These are phyloP conservation scores for Dichotomopilus funicola DNA, from an alignment of 2,329 filamentous ascomycete genomes.

Conservation along the genomic window DNA sequence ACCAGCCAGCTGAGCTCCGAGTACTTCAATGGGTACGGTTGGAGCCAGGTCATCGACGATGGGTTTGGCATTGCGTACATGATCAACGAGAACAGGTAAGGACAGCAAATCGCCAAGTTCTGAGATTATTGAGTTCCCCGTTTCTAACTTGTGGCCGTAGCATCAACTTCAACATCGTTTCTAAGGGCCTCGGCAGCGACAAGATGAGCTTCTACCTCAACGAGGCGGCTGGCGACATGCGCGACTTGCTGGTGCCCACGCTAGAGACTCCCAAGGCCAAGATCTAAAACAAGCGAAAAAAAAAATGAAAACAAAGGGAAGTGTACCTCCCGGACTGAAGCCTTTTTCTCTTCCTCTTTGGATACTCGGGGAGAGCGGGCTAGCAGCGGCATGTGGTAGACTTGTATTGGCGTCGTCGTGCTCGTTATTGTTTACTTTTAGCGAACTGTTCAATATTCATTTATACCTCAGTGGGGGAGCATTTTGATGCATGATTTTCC, in stretches of 20 bases:
- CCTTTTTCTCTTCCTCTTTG: too few relatives aligned
- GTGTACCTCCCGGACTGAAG: too few relatives aligned
- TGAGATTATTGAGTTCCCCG: background rate
- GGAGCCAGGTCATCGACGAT: constrained; percentile 94
- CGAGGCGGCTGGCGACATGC: constrained; percentile 84
- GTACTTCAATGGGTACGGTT: constrained; percentile 98
- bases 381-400: too few relatives aligned
- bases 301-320: background rate
- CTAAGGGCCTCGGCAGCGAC: constrained; percentile 54
- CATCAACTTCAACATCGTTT: constrained; percentile 93
- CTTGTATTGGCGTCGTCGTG: too few relatives aligned
- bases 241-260: constrained; percentile 76
- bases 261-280: constrained; percentile 79
- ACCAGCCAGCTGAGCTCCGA: constrained; percentile 88
- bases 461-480: too few relatives aligned
- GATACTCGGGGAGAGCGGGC: too few relatives aligned
- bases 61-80: constrained; percentile 98
- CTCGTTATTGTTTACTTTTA: too few relatives aligned
- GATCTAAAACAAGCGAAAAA: constrained; percentile 49
- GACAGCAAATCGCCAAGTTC: constrained; percentile 1
- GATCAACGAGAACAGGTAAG: constrained; percentile 95
- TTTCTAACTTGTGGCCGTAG: constrained; percentile 37
- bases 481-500: too few relatives aligned
- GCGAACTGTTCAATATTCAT: too few relatives aligned
- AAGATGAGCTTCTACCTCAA: constrained; percentile 95